Conservation (phyloP, 176 grass and related monocot genomes). For the Alloteropsis semialata region DNA sequence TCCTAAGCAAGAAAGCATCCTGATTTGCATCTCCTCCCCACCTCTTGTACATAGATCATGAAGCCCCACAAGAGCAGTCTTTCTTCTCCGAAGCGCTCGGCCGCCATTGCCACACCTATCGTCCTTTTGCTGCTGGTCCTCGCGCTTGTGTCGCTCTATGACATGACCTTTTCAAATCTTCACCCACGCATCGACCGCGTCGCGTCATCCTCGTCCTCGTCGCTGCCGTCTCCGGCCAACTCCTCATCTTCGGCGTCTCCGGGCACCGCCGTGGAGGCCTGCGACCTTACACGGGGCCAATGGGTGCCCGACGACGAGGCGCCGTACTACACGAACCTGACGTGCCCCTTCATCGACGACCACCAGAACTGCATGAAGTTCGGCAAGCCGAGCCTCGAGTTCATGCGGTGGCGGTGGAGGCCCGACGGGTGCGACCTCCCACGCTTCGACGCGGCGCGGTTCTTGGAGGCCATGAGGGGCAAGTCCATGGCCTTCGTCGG, state of each 20-base stretch:
- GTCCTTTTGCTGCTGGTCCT: conserved; percentile 26
- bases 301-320: conserved; percentile 38
- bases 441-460: conserved; percentile 45
- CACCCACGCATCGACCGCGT: neutral
- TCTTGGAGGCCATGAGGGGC: conserved; percentile 48
- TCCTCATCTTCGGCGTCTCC: neutral
- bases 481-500: conserved; percentile 76
- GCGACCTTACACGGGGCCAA: conserved; percentile 37
- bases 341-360: conserved; percentile 70
- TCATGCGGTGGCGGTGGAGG: conserved; percentile 62
- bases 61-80: conserved; percentile 6
- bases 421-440: conserved; percentile 58
- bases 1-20: neutral
- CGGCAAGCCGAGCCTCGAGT: conserved; percentile 59
- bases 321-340: conserved; percentile 70
- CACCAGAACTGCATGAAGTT: conserved; percentile 88
- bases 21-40: neutral
- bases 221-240: neutral
- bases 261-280: neutral
- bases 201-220: neutral
- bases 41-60: conserved; percentile 20
- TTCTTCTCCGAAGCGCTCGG: neutral
- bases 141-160: conserved; percentile 26
- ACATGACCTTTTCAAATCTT: neutral
- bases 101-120: conserved; percentile 16